Conservation (phyloP, 2,329 filamentous ascomycete species). For the Fusarium beomiforme region DNA sequence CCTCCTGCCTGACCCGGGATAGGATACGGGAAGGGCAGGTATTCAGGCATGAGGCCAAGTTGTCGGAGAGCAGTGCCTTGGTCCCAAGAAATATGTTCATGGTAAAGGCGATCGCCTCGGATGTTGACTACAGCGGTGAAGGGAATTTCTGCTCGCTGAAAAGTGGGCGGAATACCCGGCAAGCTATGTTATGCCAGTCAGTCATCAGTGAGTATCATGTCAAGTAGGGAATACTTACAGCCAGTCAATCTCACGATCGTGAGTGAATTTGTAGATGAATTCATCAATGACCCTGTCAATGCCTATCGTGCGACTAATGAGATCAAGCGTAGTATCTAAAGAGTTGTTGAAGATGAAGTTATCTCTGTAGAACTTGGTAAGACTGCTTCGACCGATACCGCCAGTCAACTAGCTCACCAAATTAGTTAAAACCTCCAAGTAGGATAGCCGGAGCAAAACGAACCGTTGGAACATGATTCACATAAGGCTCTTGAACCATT, state of each 20-base stretch:
- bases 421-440: neutral
- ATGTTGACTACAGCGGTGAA: constrained; percentile 72
- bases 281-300: constrained; percentile 78
- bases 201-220: accelerated
- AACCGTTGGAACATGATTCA: constrained; percentile 79
- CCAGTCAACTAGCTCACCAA: constrained; percentile 62
- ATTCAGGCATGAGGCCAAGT: constrained; percentile 65
- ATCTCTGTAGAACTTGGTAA: constrained; percentile 75
- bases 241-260: constrained; percentile 72
- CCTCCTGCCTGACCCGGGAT: constrained; percentile 48
- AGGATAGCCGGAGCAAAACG: constrained; percentile 25
- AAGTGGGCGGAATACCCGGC: constrained; percentile 66
- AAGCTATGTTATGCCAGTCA: constrained; percentile 44
- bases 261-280: constrained; percentile 73
- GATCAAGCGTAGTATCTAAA: constrained; percentile 70
- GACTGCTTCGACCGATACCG: constrained; percentile 70
- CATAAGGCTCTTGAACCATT: constrained; percentile 82
- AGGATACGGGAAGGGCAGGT: constrained; percentile 69
- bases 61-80: constrained; percentile 70
- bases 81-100: constrained; percentile 77
- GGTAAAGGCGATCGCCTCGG: constrained; percentile 69
- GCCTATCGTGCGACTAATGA: constrained; percentile 77
- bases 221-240: constrained; percentile 59
- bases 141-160: constrained; percentile 63
- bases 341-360: constrained; percentile 82